Conservation (phyloP, 306 rosid species). For the Cicer pinnatifidum region DNA sequence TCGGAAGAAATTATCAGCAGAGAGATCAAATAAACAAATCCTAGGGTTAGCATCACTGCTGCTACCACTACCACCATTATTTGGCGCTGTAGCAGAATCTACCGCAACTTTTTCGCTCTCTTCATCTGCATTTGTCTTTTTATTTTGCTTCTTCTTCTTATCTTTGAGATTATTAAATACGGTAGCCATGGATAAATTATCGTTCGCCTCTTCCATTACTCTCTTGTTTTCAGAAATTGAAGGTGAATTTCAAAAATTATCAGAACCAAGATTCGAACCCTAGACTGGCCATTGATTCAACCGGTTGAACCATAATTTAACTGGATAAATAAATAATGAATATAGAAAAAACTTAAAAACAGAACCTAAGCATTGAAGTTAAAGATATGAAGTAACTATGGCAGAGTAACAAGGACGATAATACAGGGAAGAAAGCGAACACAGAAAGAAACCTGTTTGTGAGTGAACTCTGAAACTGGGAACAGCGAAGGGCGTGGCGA, state of each 20-base stretch:
- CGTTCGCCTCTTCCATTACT: conserved; percentile 35
- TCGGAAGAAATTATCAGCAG: conserved; percentile 66
- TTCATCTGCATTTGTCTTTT: conserved; percentile 25
- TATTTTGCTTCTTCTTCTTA: conserved; percentile 46
- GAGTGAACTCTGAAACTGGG: too few relatives aligned
- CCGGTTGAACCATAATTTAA: too few relatives aligned
- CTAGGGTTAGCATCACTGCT: background rate
- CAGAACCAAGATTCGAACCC: conserved; percentile 35
- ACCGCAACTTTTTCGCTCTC: background rate
- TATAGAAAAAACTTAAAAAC: too few relatives aligned
- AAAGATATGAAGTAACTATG: too few relatives aligned
- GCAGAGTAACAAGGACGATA: too few relatives aligned
- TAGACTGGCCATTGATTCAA: background rate
- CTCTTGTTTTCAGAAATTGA: background rate
- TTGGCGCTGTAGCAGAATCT: conserved; percentile 5
- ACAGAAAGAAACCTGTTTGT: too few relatives aligned
- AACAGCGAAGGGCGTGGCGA: too few relatives aligned
- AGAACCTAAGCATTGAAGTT: too few relatives aligned
- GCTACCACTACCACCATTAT: conserved; percentile 32
- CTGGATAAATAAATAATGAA: too few relatives aligned
- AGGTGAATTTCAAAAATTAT: background rate
- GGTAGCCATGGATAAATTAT: conserved; percentile 24
- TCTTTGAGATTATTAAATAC: conserved; percentile 15
- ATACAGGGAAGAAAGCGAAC: too few relatives aligned
- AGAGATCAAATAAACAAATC: conserved; percentile 63